Percentiles rank a stretch among this genome's conserved stretches.
Evolutionary conservation across 768 basidiomycete genomes (phyloP).

Genomic region (Gloeophyllum trabeum): DNA sequence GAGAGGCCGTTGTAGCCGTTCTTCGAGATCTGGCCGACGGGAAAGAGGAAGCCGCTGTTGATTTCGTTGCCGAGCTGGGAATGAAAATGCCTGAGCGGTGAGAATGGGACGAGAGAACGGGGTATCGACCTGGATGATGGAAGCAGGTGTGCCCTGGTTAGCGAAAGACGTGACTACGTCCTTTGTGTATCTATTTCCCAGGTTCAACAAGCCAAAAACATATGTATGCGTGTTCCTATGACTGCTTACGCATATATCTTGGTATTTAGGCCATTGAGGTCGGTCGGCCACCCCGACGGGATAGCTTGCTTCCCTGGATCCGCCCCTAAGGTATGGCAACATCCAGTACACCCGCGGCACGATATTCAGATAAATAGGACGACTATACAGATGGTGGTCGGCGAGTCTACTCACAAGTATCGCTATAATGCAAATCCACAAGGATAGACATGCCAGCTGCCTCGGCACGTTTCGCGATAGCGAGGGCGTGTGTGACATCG

Average conservation of each 20-base stretch:
- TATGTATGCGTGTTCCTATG: background rate
- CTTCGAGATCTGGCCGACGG: slow-evolving; percentile 39
- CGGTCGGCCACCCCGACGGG: slow-evolving; percentile 42
- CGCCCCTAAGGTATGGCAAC: slow-evolving; percentile 31
- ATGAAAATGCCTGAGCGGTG: background rate
- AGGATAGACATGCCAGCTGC: slow-evolving; percentile 45
- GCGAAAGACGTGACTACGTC: slow-evolving; percentile 39
- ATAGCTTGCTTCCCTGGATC: slow-evolving; percentile 54
- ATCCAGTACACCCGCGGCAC: background rate
- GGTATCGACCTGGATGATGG: slow-evolving; percentile 33
- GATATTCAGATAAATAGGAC: no score
- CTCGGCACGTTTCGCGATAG: slow-evolving; percentile 40
- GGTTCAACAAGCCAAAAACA: background rate
- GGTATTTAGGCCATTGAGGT: slow-evolving; percentile 39
- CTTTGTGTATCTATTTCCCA: slow-evolving; percentile 32
- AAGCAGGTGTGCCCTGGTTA: slow-evolving; percentile 40
- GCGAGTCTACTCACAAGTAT: slow-evolving; percentile 33
- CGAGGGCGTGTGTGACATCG: slow-evolving; percentile 38
- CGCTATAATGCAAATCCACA: slow-evolving; percentile 53
- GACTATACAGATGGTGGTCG: background rate
- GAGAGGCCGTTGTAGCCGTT: slow-evolving; percentile 42
- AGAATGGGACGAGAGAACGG: background rate
- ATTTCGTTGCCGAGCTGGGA: slow-evolving; percentile 53
- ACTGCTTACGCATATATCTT: no score
- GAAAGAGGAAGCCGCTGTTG: slow-evolving; percentile 55